These are phyloP conservation scores for Vitis amurensis DNA, from an alignment of 164 flowering plant genomes.

Conservation along the genomic window DNA sequence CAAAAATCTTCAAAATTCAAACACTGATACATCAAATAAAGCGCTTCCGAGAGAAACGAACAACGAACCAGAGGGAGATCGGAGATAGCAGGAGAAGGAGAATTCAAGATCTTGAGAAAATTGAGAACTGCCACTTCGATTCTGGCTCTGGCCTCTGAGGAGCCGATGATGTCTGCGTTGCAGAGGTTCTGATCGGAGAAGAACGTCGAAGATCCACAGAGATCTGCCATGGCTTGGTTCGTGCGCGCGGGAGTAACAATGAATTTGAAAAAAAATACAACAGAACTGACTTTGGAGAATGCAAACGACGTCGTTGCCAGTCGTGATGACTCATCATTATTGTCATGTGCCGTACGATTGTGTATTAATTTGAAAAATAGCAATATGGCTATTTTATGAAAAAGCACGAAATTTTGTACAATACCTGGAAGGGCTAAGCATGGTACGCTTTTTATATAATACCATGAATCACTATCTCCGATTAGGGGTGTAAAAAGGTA, in stretches of 20 bases:
- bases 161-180: slow-evolving; percentile 70
- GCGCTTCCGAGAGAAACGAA: neutral
- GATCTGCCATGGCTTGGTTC: slow-evolving; percentile 29
- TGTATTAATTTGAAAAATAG: no score
- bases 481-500: no score
- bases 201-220: slow-evolving; percentile 49
- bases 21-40: neutral
- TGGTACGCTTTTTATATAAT: no score
- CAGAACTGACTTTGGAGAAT: no score
- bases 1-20: neutral
- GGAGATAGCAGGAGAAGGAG: slow-evolving; percentile 67
- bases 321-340: no score
- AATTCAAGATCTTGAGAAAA: slow-evolving; percentile 65
- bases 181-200: slow-evolving; percentile 77
- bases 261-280: no score
- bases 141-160: slow-evolving; percentile 81
- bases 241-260: neutral
- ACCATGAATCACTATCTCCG: no score
- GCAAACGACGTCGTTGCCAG: no score
- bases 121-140: slow-evolving; percentile 82
- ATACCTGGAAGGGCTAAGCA: no score
- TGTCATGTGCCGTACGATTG: no score
- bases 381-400: no score
- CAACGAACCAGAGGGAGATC: slow-evolving; percentile 67
- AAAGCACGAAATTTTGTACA: no score